Evolutionary conservation across 2,329 filamentous ascomycete genomes (phyloP).

Genomic region (Fusarium anguioides): DNA sequence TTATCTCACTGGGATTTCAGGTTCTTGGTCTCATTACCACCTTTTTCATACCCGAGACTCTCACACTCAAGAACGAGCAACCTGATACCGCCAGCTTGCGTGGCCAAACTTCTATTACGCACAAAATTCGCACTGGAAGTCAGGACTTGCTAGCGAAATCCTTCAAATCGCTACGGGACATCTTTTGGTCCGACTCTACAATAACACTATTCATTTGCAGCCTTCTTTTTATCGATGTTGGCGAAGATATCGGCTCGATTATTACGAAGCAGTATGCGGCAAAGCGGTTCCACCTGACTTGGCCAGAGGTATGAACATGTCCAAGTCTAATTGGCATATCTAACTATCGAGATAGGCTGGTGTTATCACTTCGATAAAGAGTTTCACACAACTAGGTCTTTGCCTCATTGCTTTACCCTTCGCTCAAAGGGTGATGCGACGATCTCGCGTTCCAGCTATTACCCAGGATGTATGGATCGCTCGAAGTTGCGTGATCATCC

Average conservation of each 20-base stretch:
- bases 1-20: background rate
- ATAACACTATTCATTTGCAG: background rate
- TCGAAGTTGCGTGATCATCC: background rate
- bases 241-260: background rate
- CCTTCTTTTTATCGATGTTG: background rate
- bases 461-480: conserved; percentile 2
- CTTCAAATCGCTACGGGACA: background rate
- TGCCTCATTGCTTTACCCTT: background rate
- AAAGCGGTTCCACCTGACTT: background rate
- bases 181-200: background rate
- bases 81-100: background rate
- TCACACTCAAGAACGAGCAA: background rate
- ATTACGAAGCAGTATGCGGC: conserved; percentile 3
- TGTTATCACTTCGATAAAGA: background rate
- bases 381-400: background rate
- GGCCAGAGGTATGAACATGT: background rate
- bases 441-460: background rate
- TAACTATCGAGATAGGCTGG: background rate
- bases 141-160: background rate
- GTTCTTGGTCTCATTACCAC: background rate
- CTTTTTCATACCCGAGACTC: background rate
- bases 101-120: background rate
- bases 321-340: background rate
- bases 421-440: background rate
- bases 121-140: background rate